Conservation (phyloP, 352 stramenopile species). For the Globisporangium cylindrosporum region DNA sequence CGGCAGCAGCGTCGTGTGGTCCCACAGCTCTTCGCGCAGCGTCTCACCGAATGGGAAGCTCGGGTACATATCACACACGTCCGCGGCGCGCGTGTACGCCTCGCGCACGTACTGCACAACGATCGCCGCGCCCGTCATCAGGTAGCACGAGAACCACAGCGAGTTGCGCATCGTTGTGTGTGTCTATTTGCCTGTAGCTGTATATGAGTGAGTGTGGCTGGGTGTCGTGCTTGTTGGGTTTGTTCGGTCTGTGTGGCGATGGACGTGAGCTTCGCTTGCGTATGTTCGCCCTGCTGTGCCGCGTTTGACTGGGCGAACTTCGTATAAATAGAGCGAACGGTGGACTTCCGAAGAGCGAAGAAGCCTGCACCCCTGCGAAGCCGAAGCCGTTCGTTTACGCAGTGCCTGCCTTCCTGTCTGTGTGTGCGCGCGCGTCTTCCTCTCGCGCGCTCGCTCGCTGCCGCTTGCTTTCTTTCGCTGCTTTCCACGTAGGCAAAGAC, state of each 20-base stretch:
- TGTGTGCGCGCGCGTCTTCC: neutral
- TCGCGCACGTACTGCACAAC: conserved; percentile 44
- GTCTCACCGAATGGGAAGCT: conserved; percentile 60
- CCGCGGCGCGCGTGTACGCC: conserved; percentile 34
- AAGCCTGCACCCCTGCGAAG: neutral
- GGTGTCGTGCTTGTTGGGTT: neutral
- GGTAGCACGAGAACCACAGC: conserved; percentile 47
- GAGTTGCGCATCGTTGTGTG: conserved; percentile 4
- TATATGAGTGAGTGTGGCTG: neutral
- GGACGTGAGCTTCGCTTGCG: no score
- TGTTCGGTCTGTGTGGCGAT: no score
- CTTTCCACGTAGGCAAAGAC: neutral
- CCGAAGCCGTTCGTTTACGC: neutral
- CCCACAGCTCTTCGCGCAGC: conserved; percentile 49
- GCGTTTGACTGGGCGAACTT: neutral
- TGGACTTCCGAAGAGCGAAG: neutral
- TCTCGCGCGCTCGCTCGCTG: neutral
- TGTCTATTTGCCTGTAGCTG: neutral
- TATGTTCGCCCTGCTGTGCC: no score
- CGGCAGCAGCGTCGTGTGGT: conserved; percentile 57
- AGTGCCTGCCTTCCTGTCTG: no score
- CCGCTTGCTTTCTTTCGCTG: neutral
- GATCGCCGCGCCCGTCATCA: conserved; percentile 34
- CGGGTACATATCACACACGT: conserved; percentile 62
- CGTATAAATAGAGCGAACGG: conserved; percentile 3